Evolutionary conservation across 1,139 yeast genomes (phyloP).

Genomic region (Suhomyces maxii): DNA sequence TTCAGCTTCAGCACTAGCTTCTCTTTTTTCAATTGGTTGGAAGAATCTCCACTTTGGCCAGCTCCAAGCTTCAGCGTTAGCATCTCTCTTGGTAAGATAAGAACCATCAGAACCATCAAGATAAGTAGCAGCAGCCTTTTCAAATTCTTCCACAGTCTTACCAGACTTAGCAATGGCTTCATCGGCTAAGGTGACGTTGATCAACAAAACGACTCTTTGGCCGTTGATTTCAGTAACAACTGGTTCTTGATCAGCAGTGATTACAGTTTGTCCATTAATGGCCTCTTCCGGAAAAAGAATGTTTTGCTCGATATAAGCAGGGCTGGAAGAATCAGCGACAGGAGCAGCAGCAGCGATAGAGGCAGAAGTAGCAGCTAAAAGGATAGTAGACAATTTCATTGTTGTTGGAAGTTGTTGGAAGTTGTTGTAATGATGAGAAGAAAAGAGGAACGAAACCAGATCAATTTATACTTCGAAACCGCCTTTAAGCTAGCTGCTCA

Average conservation of each 20-base stretch:
- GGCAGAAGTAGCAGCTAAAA: slow-evolving; percentile 13
- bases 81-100: slow-evolving; percentile 2
- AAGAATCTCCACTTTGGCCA: slow-evolving; percentile 9
- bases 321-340: slow-evolving; percentile 7
- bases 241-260: slow-evolving; percentile 18
- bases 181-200: slow-evolving; percentile 21
- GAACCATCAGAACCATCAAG: background rate
- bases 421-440: slow-evolving; percentile 4
- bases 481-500: no score
- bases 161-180: slow-evolving; percentile 9
- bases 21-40: slow-evolving; percentile 17
- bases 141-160: slow-evolving; percentile 6
- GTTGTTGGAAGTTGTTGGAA: background rate
- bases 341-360: slow-evolving; percentile 16
- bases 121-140: slow-evolving; percentile 2
- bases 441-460: background rate
- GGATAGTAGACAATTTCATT: slow-evolving; percentile 16
- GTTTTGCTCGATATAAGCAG: slow-evolving; percentile 9
- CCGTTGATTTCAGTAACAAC: slow-evolving; percentile 18
- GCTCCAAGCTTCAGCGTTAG: slow-evolving; percentile 7
- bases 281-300: slow-evolving; percentile 20
- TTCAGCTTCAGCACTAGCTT: slow-evolving; percentile 16
- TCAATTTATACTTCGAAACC: background rate
- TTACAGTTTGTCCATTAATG: slow-evolving; percentile 12
- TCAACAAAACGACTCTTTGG: slow-evolving; percentile 17